Evolutionary conservation across 768 basidiomycete species (phyloP), one percentile per base, ranked within the genome.

Genomic region (Infundibulicybe gibba): DNA sequence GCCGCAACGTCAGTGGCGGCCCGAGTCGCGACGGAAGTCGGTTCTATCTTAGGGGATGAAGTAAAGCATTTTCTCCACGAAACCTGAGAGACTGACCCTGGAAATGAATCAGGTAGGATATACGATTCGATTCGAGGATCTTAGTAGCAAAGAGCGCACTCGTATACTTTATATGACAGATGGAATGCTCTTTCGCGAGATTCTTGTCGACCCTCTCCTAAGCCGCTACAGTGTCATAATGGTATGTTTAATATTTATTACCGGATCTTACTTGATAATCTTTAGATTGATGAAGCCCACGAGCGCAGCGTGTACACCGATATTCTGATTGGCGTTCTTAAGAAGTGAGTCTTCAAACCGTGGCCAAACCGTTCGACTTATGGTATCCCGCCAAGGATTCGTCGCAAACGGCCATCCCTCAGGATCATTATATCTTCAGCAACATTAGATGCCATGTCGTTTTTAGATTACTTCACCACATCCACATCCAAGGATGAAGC

Each of bases 301-400:
- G 97, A 99, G 61, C 75, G 97, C 31, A 91, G 92, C 57, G 74
- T 92, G n/a, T 95, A 97, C 62, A 97, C 94, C 1, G 97, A 99
- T 62, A 68, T 99, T 9, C 68, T 99, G 2, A 74, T 99, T 1
- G 95, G 95, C 0, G 68, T 97, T 14, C 67, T 99, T 40, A 95
- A 97, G 71, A 98, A 98, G 94, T 94, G 39, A 32, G 73, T 54
- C 6, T 44, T 8, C 25, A 25, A 25, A 4, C 25, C 25, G 25
- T 25, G 25, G 25, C 8, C 8, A 25, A 8, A 8, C 8, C 8
- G 25, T 19, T 9, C 25, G 9, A 32, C 39, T 43, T 3, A 56
- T 53, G 45, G 50, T 21, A 32, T 44, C 38, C 6, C 10, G 17
- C 31, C 20, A 59, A 98, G 94, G 62, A 95, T 99, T 47, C 84